Evolutionary conservation across 2,329 filamentous ascomycete genomes (phyloP).

Genomic region (Neonectria neomacrospora): DNA sequence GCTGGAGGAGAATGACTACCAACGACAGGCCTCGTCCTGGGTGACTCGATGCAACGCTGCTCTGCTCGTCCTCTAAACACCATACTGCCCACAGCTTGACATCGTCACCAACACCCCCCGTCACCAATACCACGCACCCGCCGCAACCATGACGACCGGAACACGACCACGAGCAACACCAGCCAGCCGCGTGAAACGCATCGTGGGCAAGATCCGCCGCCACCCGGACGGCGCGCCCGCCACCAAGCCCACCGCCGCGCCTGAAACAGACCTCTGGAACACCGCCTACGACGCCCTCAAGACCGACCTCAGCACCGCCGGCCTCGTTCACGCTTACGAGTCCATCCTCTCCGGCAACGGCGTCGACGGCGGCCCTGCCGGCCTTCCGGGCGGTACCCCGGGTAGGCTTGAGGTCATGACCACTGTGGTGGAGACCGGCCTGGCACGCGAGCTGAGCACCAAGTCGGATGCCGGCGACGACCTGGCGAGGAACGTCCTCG

Average conservation of each 20-base stretch:
- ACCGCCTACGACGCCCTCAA: slow-evolving; percentile 49
- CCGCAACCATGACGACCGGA: slow-evolving; percentile 25
- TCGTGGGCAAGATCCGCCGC: slow-evolving; percentile 39
- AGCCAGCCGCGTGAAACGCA: slow-evolving; percentile 35
- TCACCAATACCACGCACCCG: slow-evolving; percentile 28
- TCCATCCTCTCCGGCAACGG: slow-evolving; percentile 48
- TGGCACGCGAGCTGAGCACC: slow-evolving; percentile 45
- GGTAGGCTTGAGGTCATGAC: slow-evolving; percentile 45
- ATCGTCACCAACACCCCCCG: not conserved
- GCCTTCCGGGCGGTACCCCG: slow-evolving; percentile 35
- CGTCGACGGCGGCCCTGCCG: slow-evolving; percentile 42
- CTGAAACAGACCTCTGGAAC: slow-evolving; percentile 48
- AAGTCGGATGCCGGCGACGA: slow-evolving; percentile 45
- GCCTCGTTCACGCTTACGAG: slow-evolving; percentile 51
- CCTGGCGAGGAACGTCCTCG: slow-evolving; percentile 44
- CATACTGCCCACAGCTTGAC: not conserved
- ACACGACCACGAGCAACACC: slow-evolving; percentile 19
- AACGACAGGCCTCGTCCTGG: not conserved
- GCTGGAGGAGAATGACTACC: not conserved
- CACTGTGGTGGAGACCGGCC: slow-evolving; percentile 45
- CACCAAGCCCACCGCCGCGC: slow-evolving; percentile 18
- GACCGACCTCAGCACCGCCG: slow-evolving; percentile 43
- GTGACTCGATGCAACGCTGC: not conserved
- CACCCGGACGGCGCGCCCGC: slow-evolving; percentile 27
- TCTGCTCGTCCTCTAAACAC: not conserved